Evolutionary conservation across 305 asterid genomes (phyloP), one percentile per base, ranked within the genome.

Genomic region (Fraxinus velutina): DNA sequence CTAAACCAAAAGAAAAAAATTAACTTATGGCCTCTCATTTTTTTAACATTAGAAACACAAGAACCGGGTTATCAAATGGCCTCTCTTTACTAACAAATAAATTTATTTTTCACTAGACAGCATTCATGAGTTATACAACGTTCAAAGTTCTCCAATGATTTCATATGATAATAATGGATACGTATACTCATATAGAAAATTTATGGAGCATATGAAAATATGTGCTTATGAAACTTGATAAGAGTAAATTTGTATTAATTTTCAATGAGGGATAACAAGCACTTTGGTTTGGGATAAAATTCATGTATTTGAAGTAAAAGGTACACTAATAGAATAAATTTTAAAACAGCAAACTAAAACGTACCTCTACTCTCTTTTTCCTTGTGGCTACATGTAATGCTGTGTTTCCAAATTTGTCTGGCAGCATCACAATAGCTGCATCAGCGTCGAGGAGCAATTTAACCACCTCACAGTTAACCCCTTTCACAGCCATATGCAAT

Each of bases 401-500:
- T 12, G 93, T 90, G 34, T 89, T 86, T 32, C 93, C 92, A 75
- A 84, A 85, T 81, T 90, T 90, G 80, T 90, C 93, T 0, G 93
- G 93, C 79, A 89, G 90, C 92, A 88, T 90, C 57, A 89, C 93
- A 55, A 88, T 90, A 68, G 93, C 92, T 2, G 93, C 90, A 80
- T 89, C 93, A 37, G 92, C 92, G 0, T 88, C 87, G 6, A 90
- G 84, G 10, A 90, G 92, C 78, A 84, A 81, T 84, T 88, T 87
- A 52, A 90, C 92, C n/a, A 89, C 91, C 78, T 90, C 91, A 32
- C 86, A 73, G 87, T 84, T 89, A 52, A 86, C 88, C 77, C 93
- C 93, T 81, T 90, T 90, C 10, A 89, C 93, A 21, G 93, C 93
- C 93, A 90, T 89, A 84, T 90, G 93, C 89, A 90, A 76, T 22